These are phyloP conservation scores for Penicillium parvum DNA, from an alignment of 495 filamentous ascomycete genomes.

Conservation along the genomic window DNA sequence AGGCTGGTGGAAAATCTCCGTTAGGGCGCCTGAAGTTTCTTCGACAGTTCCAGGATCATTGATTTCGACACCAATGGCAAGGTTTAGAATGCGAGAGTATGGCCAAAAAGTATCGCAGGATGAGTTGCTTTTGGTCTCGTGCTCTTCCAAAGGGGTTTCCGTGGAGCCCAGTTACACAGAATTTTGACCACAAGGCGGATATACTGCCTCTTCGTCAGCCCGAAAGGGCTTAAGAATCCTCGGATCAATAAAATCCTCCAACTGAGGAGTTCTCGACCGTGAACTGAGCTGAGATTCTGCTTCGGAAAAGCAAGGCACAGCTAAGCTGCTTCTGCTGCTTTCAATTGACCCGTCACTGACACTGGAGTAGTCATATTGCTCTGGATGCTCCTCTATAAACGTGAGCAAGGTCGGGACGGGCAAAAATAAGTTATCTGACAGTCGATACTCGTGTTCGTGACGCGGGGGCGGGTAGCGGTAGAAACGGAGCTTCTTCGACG, in stretches of 20 bases:
- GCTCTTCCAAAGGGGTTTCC: conserved; percentile 1
- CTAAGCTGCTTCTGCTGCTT: conserved; percentile 13
- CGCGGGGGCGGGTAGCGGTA: conserved; percentile 12
- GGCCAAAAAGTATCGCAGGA: background rate
- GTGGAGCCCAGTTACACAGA: background rate
- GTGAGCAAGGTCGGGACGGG: conserved; percentile 4
- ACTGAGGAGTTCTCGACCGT: conserved; percentile 11
- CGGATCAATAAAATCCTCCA: conserved; percentile 15
- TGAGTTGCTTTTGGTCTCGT: conserved; percentile 1
- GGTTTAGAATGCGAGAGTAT: background rate
- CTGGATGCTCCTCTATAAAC: conserved; percentile 9
- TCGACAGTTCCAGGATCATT: conserved; percentile 2
- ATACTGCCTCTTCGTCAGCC: background rate
- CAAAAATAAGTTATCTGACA: conserved; percentile 7
- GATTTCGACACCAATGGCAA: background rate
- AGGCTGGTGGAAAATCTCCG: background rate
- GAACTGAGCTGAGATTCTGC: conserved; percentile 8
- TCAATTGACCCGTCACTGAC: conserved; percentile 1
- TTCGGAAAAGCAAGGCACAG: conserved; percentile 6
- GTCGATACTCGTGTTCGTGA: conserved; percentile 3
- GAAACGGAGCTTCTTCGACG: conserved; percentile 10
- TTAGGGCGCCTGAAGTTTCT: background rate
- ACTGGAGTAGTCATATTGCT: conserved; percentile 3
- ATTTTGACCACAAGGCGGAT: conserved; percentile 3
- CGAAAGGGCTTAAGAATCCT: conserved; percentile 7